Evolutionary conservation across 208 protist genomes (phyloP), one percentile per base, ranked within the genome.

Genomic region (Sergeia podlipaevii): DNA sequence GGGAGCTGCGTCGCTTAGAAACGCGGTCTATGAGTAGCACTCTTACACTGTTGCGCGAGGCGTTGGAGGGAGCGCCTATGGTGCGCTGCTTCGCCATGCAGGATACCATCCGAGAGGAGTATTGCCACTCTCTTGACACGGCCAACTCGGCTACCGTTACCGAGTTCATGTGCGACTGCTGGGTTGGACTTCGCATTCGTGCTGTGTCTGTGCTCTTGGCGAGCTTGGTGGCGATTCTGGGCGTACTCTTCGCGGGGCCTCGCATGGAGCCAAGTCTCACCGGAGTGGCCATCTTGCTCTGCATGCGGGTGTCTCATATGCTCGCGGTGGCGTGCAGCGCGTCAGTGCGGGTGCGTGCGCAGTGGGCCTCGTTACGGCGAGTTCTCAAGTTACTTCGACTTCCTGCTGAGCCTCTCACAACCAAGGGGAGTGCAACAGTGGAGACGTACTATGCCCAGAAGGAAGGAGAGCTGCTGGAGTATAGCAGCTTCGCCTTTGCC

Each of bases 81-180:
- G 68, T 85, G 49, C 80, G 80, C 28, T 80, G 70, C 58, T 63
- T 83, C 50, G 65, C 68, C 6, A 29, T 89, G 48, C 65, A 77
- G 33, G 80, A 81, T 27, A 69, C 62, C 11, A 62, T 89, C 20
- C 77, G 80, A 1, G 74, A 81, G 63, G 77, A 89, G 65, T 89
- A 77, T 68, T 85, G 76, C 57, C 65, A 72, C 41, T 45, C 80
- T 1, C 49, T 89, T 24, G 81, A 89, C 61, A 75, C 65, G 24
- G 55, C 70, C 34, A 85, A 89, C 70, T 74, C 67, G 38, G 81
- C 68, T 21, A 65, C 61, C 29, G 72, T 85, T 62, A 61, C 82
- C 44, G 51, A 45, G 28, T 75, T 78, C 49, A 74, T 78, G 67
- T 48, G 60, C 0, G 74, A 89, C 17, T 61, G 81, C 17, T 89